Conservation (phyloP, 208 protist species). For the Wallacemonas sp. region DNA sequence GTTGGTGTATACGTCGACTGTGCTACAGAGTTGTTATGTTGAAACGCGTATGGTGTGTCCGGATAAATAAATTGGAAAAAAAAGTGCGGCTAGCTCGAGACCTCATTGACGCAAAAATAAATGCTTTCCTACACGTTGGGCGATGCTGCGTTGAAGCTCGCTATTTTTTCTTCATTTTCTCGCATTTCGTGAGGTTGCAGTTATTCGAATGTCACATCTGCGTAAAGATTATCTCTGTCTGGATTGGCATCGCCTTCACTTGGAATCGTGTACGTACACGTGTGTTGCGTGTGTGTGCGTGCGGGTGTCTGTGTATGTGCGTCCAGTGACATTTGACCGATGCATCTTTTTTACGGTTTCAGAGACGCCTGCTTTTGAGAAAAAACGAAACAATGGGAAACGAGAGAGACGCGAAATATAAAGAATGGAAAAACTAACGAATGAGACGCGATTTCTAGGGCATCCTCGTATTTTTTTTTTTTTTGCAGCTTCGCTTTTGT, state of each 20-base stretch:
- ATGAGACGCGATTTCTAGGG: conserved; percentile 9
- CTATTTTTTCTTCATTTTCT: neutral
- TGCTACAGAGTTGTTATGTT: neutral
- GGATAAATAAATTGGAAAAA: neutral
- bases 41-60: neutral
- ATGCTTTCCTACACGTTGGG: no score
- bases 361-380: neutral
- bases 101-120: neutral
- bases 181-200: neutral
- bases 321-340: neutral
- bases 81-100: neutral
- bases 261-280: neutral
- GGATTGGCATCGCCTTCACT: neutral
- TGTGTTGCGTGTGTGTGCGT: neutral
- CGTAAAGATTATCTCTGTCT: neutral
- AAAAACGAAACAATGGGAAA: conserved; percentile 15
- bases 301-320: neutral
- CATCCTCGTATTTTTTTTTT: conserved; percentile 27
- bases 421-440: conserved; percentile 16
- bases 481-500: conserved; percentile 17
- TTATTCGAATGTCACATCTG: no score
- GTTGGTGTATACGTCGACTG: conserved; percentile 1
- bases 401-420: conserved; percentile 16
- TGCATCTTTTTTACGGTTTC: neutral
- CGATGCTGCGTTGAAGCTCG: neutral